phyloP scores from a whole-genome alignment of 169 alveolate genomes.

The Plasmodium coatneyi region DNA sequence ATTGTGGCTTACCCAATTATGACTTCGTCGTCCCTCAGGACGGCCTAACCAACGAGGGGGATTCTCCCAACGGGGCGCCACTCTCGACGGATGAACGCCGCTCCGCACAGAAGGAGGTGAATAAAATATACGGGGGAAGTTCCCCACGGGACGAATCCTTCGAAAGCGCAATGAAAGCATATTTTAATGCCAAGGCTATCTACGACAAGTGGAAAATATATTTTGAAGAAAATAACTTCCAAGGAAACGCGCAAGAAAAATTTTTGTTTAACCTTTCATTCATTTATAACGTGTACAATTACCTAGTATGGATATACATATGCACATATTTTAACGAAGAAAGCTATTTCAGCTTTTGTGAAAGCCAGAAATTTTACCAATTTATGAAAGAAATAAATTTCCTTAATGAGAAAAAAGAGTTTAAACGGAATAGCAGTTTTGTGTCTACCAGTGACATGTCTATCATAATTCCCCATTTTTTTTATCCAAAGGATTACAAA shows the following conservation, averaged over 20 bases:
- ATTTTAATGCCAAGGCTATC: slow-evolving; percentile 11
- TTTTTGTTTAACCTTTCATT: slow-evolving; percentile 48
- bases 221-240: slow-evolving; percentile 22
- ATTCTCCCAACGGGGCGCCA: background rate
- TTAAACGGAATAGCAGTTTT: slow-evolving; percentile 6
- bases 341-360: slow-evolving; percentile 28
- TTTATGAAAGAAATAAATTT: slow-evolving; percentile 15
- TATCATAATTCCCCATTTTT: slow-evolving; percentile 46
- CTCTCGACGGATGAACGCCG: background rate
- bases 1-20: background rate
- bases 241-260: slow-evolving; percentile 22
- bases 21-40: background rate
- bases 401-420: slow-evolving; percentile 21
- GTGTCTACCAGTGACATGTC: slow-evolving; percentile 1
- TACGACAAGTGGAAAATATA: slow-evolving; percentile 44
- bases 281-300: slow-evolving; percentile 67
- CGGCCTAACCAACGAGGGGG: background rate
- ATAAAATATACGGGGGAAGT: background rate
- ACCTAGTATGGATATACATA: slow-evolving; percentile 42
- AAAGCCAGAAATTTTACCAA: slow-evolving; percentile 48
- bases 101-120: background rate
- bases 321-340: slow-evolving; percentile 47
- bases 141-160: background rate
- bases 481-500: slow-evolving; percentile 55
- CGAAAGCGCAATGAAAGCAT: background rate